Percentiles rank a stretch among this genome's conserved stretches.
Conservation (phyloP, 352 stramenopile genomes). For the Pythium rhizo-oryzae region DNA sequence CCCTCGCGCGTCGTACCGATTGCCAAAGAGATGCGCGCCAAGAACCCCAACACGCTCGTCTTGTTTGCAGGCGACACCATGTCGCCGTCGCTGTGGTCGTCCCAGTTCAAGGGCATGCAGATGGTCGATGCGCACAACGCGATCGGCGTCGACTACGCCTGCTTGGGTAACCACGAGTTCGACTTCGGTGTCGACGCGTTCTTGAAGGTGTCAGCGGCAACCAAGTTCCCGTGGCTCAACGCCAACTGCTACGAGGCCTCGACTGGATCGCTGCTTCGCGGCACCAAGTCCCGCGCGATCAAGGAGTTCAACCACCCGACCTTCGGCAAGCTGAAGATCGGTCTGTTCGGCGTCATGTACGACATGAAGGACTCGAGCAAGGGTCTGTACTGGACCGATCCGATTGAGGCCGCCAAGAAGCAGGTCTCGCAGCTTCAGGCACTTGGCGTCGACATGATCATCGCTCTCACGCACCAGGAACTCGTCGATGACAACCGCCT, state of each 20-base stretch:
- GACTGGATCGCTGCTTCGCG: constrained; percentile 48
- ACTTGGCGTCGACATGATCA: constrained; percentile 66
- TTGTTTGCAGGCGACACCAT: constrained; percentile 82
- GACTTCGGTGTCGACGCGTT: constrained; percentile 80
- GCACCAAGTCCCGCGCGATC: constrained; percentile 52
- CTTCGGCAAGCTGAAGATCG: constrained; percentile 58
- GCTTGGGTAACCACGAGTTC: constrained; percentile 81
- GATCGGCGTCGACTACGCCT: constrained; percentile 72
- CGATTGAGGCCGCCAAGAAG: constrained; percentile 51
- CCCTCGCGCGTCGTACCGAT: constrained; percentile 73
- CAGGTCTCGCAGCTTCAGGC: constrained; percentile 48
- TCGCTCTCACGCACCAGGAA: constrained; percentile 73
- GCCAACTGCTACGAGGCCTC: constrained; percentile 67
- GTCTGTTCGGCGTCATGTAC: constrained; percentile 81
- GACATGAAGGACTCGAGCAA: constrained; percentile 70
- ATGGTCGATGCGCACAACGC: constrained; percentile 80
- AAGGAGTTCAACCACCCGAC: constrained; percentile 45
- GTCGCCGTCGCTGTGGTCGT: constrained; percentile 84
- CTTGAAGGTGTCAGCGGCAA: constrained; percentile 57
- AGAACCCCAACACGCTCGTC: constrained; percentile 72
- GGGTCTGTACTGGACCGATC: constrained; percentile 66
- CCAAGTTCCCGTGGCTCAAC: constrained; percentile 76
- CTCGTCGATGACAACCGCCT: constrained; percentile 70
- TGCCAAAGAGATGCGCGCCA: constrained; percentile 53
- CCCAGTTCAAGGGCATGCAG: constrained; percentile 77